Evolutionary conservation across 192 early-diverging fungal genomes (phyloP).

Genomic region (Thoreauomyces humboldtii): DNA sequence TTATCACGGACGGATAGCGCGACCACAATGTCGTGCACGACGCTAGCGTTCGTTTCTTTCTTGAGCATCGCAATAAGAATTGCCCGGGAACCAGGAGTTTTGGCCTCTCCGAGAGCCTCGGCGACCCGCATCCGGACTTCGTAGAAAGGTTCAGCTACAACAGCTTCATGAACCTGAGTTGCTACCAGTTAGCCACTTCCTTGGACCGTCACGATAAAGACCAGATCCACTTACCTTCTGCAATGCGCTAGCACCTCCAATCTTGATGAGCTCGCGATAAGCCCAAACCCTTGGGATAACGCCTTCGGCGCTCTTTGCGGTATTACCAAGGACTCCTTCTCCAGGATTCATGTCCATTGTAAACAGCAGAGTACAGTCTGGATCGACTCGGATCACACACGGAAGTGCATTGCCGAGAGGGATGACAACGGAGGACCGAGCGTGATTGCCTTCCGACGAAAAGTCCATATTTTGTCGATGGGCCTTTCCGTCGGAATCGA

Average conservation of each 20-base stretch:
- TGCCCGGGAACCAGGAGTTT: conserved; percentile 30
- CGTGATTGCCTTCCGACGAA: conserved; percentile 15
- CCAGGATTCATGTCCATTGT: conserved; percentile 42
- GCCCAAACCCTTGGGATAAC: conserved; percentile 40
- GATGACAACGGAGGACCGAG: conserved; percentile 27
- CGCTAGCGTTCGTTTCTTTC: conserved; percentile 39
- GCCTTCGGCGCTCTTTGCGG: conserved; percentile 37
- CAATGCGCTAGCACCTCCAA: conserved; percentile 30
- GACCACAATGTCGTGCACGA: conserved; percentile 20
- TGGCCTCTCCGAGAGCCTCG: conserved; percentile 34
- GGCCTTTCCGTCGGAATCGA: conserved; percentile 37
- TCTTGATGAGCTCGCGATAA: conserved; percentile 48
- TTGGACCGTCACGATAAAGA: too few species aligned
- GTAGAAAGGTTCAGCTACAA: conserved; percentile 35
- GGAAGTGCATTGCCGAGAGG: conserved; percentile 28
- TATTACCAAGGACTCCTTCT: conserved; percentile 39
- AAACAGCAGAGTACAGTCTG: conserved; percentile 41
- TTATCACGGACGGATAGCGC: conserved; percentile 25
- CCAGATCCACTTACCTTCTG: conserved; percentile 44
- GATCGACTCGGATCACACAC: conserved; percentile 44
- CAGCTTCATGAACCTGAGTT: neutral
- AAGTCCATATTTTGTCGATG: conserved; percentile 31
- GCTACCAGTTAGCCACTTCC: too few species aligned
- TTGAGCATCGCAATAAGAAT: conserved; percentile 37
- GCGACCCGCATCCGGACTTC: conserved; percentile 41